Conservation (phyloP, 371 early-diverging fungal species). For the Nematocida homosporus region DNA sequence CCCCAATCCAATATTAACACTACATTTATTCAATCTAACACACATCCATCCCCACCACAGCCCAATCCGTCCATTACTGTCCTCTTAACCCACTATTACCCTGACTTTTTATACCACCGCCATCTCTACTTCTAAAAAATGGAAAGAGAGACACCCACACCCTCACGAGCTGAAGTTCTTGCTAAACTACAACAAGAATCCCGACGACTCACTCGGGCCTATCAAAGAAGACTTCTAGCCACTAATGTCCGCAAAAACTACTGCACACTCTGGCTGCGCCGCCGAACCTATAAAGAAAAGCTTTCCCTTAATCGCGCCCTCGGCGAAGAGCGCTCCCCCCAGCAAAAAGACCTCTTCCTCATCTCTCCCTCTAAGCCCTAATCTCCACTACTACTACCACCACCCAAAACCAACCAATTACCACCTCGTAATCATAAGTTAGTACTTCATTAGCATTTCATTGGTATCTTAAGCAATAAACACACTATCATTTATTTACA, state of each 20-base stretch:
- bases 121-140: not conserved
- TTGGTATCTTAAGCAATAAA: too few relatives aligned
- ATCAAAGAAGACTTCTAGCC: constrained; percentile 4
- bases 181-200: constrained; percentile 24
- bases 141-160: constrained; percentile 16
- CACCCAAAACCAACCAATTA: not conserved
- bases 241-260: constrained; percentile 21
- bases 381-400: not conserved
- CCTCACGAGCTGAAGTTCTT: constrained; percentile 12
- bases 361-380: not conserved
- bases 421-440: not conserved
- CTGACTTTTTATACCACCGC: not conserved
- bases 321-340: not conserved
- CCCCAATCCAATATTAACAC: too few relatives aligned
- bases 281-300: constrained; percentile 20
- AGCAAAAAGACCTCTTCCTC: not conserved
- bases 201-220: constrained; percentile 15
- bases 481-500: too few relatives aligned
- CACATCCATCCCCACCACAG: too few relatives aligned
- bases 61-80: too few relatives aligned
- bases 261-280: constrained; percentile 27
- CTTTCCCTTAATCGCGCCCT: not conserved
- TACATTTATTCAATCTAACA: too few relatives aligned
- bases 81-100: constrained; percentile 5
- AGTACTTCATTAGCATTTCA: too few relatives aligned